These are phyloP conservation scores for Anaeromyces robustus DNA, from an alignment of 192 early-diverging fungal genomes.

Conservation along the genomic window DNA sequence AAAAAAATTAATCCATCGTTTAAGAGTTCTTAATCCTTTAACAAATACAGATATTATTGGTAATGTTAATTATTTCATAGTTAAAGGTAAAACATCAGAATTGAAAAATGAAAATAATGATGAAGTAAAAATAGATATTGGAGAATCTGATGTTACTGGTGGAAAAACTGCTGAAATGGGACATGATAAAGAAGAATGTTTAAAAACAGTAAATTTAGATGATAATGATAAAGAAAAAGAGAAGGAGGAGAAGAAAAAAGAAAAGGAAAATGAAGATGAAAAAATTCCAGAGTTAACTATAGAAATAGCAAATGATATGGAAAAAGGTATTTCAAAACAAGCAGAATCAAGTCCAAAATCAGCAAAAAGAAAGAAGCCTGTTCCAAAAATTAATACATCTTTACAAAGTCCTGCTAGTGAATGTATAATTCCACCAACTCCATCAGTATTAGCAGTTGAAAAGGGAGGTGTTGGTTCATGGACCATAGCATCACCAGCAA, in stretches of 20 bases:
- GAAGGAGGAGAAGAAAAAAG: background rate
- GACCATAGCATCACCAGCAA: background rate
- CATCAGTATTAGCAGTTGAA: background rate
- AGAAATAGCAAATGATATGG: background rate
- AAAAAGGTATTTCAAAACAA: background rate
- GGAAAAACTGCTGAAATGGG: background rate
- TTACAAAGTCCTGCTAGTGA: background rate
- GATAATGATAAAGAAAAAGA: too few relatives aligned
- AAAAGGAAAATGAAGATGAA: too few relatives aligned
- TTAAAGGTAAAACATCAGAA: constrained; percentile 12
- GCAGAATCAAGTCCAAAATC: background rate
- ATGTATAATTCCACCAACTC: background rate
- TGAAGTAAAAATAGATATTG: background rate
- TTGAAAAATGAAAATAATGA: constrained; percentile 3
- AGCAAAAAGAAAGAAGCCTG: background rate
- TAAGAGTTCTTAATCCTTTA: constrained; percentile 47
- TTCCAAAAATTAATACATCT: background rate
- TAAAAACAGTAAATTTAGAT: background rate
- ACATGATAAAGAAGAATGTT: background rate
- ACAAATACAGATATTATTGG: constrained; percentile 53
- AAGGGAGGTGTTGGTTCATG: background rate
- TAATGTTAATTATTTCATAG: constrained; percentile 44
- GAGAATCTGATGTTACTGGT: background rate
- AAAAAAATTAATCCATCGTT: constrained; percentile 42
- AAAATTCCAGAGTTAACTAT: background rate